A percentile compares a stretch with the other conserved stretches of the same genome.
These are phyloP conservation scores for Corniculantispora saksenae DNA, from an alignment of 2,329 filamentous ascomycete genomes.

Conservation along the genomic window DNA sequence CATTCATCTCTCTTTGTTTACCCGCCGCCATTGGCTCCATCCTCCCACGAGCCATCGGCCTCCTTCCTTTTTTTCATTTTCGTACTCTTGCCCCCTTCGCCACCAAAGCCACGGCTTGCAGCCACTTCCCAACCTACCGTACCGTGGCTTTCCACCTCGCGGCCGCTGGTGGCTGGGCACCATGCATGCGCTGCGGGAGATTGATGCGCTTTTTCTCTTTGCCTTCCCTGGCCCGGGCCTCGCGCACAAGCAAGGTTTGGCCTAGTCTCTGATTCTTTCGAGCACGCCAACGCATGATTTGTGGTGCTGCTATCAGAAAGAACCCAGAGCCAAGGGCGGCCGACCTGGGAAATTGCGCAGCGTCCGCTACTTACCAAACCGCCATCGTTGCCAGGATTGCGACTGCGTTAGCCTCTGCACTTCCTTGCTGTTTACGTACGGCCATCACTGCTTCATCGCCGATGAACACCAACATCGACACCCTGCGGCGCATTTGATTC, in stretches of 20 bases:
- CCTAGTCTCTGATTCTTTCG: not conserved
- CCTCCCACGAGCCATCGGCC: not conserved
- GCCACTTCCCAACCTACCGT: not conserved
- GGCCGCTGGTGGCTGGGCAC: not conserved
- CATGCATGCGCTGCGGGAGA: not conserved
- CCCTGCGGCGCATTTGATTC: not conserved
- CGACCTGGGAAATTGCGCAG: conserved; percentile 2
- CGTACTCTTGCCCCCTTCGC: no score
- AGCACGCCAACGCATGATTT: not conserved
- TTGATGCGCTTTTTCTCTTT: not conserved
- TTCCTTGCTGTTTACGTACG: conserved; percentile 4
- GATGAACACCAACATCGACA: not conserved
- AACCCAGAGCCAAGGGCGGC: not conserved
- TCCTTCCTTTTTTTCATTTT: not conserved
- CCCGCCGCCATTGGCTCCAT: not conserved
- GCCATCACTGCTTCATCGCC: conserved; percentile 1
- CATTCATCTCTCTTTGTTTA: not conserved
- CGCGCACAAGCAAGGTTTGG: not conserved
- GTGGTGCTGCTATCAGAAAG: not conserved
- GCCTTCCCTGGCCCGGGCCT: not conserved
- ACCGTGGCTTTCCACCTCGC: not conserved
- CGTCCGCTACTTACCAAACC: not conserved
- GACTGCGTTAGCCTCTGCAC: not conserved
- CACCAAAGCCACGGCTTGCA: not conserved
- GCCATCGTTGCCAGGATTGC: not conserved